Percentiles rank a stretch among this genome's conserved stretches.
Evolutionary conservation across 192 early-diverging fungal species (phyloP).

Genomic region (Haplosporangium gracile): DNA sequence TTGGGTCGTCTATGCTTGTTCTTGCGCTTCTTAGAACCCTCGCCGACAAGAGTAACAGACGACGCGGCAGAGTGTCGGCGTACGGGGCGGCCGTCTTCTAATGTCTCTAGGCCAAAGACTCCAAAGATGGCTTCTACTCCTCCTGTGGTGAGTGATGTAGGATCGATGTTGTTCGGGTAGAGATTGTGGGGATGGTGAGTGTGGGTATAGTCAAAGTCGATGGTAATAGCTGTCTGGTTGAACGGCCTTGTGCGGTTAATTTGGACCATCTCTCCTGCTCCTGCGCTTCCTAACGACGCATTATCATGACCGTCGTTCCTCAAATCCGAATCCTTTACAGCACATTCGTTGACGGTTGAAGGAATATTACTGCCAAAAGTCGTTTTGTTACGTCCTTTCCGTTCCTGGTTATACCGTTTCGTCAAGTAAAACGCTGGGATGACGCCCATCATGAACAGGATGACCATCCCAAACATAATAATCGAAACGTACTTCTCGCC

Average conservation of each 20-base stretch:
- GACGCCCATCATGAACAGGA: slow-evolving; percentile 36
- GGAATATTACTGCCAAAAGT: neutral
- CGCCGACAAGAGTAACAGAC: slow-evolving; percentile 28
- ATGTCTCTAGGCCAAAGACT: neutral
- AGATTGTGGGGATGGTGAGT: neutral
- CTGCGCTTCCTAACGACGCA: neutral
- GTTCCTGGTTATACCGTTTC: slow-evolving; percentile 6
- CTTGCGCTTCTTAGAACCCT: neutral
- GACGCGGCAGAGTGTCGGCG: slow-evolving; percentile 21
- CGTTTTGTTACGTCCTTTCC: neutral
- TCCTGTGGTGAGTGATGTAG: neutral
- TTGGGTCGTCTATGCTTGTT: neutral
- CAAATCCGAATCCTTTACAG: neutral
- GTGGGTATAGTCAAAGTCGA: neutral
- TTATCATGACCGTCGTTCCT: neutral
- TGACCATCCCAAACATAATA: slow-evolving; percentile 45
- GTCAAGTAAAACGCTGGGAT: slow-evolving; percentile 41
- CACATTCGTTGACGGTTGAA: neutral
- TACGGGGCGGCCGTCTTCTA: neutral
- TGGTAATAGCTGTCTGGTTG: neutral
- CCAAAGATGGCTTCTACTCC: neutral
- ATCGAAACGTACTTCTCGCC: slow-evolving; percentile 18
- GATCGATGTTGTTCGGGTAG: neutral
- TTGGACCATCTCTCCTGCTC: neutral
- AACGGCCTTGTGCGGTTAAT: neutral